phyloP scores from a whole-genome alignment of 805 yeast species.

The Starmerella potacharoeniae region DNA sequence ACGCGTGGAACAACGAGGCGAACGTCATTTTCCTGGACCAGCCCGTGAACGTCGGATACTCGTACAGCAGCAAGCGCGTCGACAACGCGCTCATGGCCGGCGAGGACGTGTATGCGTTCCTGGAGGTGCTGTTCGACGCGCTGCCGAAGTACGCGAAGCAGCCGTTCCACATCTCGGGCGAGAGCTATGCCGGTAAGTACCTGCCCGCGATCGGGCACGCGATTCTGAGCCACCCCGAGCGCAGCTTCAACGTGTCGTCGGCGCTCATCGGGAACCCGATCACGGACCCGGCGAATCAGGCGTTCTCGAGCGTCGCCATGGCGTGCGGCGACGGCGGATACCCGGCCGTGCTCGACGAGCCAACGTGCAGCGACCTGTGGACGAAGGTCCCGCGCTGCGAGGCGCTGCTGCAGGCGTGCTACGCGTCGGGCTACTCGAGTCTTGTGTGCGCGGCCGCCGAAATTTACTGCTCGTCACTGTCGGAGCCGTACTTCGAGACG shows the following conservation, averaged over 20 bases:
- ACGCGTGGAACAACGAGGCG: constrained; percentile 90
- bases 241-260: constrained; percentile 60
- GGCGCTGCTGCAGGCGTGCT: constrained; percentile 65
- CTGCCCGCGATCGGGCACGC: constrained; percentile 72
- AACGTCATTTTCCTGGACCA: constrained; percentile 87
- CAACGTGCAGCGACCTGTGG: constrained; percentile 64
- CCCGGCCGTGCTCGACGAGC: constrained; percentile 62
- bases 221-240: constrained; percentile 47
- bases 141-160: constrained; percentile 58
- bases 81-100: constrained; percentile 49
- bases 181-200: constrained; percentile 91
- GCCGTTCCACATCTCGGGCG: constrained; percentile 82
- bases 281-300: constrained; percentile 75
- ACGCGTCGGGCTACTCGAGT: constrained; percentile 49
- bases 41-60: constrained; percentile 90
- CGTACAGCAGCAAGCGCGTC: constrained; percentile 43
- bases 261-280: constrained; percentile 89
- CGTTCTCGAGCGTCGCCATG: constrained; percentile 80
- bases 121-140: constrained; percentile 74
- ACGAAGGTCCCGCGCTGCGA: constrained; percentile 66
- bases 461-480: constrained; percentile 63
- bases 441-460: constrained; percentile 88
- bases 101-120: constrained; percentile 76
- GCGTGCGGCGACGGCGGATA: constrained; percentile 88
- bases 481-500: constrained; percentile 71